Evolutionary conservation across 371 early-diverging fungal genomes (phyloP), one percentile per base, ranked within the genome.

Genomic region (Encephalitozoon romaleae): DNA sequence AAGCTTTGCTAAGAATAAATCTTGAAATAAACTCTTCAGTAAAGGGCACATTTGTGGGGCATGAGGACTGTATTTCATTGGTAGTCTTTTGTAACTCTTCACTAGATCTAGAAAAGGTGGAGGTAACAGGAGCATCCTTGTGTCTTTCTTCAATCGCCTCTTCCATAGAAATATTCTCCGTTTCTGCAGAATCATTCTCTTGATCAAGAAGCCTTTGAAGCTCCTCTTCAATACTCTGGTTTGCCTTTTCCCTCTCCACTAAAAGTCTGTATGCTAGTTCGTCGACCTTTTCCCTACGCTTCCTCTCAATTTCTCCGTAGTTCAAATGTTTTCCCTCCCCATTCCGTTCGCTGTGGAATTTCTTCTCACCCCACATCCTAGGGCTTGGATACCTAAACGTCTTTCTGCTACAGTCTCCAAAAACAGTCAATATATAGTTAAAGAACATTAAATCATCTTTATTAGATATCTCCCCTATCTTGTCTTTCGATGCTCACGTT

Each of bases 401-500:
- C 38, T 59, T 38, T 59, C 59, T 11, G 11, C 15, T 28, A 4
- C 34, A n/a, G 32, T 18, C 11, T 2, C 28, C 12, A 69, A 51
- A 68, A 47, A 25, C 26, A 28, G 25, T 51, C 34, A 42, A 42
- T 34, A 34, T 34, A 42, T 15, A 15, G 43, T 15, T 15, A 69
- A 52, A 69, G 39, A 69, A 69, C 59, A 69, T 51, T 66, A 41
- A 66, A 66, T 41, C 28, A 30, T 49, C 63, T 65, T 72, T 72
- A 72, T 47, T 49, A 25, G 55, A 73, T 69, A 70, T 64, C 54
- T 66, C 32, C 53, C 23, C 47, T 78, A 81, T 77, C 82, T 81
- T 59, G 79, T 71, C 65, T 71, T 81, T 74, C 82, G 81, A 39
- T 79, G 80, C 49, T 86, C 86, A 74, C 86, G 79, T 34, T 83